Evolutionary conservation across 2,329 filamentous ascomycete genomes (phyloP).

Genomic region (Chaetomium strumarium): DNA sequence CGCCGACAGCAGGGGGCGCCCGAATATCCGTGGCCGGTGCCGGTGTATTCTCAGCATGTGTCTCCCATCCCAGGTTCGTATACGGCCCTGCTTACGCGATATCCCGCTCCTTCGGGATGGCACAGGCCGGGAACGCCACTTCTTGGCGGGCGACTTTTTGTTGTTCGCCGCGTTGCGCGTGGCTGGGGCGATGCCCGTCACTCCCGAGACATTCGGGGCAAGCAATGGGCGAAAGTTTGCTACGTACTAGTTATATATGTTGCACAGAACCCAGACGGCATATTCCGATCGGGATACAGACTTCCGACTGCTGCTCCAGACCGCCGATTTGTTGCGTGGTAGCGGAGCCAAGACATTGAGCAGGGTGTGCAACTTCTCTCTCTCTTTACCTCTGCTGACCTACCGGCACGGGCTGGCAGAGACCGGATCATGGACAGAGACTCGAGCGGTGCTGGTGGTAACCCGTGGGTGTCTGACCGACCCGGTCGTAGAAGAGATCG

Average conservation of each 20-base stretch:
- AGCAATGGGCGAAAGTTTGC: background rate
- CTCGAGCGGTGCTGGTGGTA: too few species aligned
- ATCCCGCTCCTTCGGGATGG: background rate
- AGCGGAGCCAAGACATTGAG: too few species aligned
- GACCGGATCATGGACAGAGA: too few species aligned
- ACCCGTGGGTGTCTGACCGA: too few species aligned
- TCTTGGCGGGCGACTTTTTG: background rate
- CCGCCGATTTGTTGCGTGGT: too few species aligned
- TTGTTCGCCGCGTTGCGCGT: background rate
- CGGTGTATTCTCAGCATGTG: background rate
- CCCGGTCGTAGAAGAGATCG: too few species aligned
- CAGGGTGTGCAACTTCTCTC: too few species aligned
- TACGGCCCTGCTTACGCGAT: background rate
- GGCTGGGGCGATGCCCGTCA: slow-evolving; percentile 5
- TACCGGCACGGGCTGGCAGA: too few species aligned
- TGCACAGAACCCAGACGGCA: background rate
- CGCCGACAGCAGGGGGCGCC: background rate
- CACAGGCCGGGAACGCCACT: background rate
- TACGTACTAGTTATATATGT: background rate
- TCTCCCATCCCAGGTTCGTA: background rate
- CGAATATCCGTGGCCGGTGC: background rate
- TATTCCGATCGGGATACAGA: background rate
- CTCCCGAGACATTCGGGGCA: slow-evolving; percentile 6
- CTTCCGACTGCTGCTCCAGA: too few species aligned
- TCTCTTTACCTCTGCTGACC: too few species aligned